phyloP scores from a whole-genome alignment of 2,329 filamentous ascomycete genomes.

The Drechslerella coelobrocha region DNA sequence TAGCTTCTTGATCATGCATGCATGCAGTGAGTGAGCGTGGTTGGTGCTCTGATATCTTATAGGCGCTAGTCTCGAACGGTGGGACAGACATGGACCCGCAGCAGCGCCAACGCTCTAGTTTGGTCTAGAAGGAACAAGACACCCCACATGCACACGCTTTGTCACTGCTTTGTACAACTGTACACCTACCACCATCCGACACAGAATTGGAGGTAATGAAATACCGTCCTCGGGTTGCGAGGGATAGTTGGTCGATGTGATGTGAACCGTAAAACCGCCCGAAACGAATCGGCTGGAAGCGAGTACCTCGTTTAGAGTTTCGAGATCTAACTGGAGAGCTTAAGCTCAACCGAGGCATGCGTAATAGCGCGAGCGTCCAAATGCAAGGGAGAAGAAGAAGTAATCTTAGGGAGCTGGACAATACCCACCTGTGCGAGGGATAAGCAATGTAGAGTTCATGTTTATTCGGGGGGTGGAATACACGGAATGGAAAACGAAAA shows the following conservation, averaged over 20 bases:
- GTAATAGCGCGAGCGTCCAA: too few relatives aligned
- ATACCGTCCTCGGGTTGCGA: background rate
- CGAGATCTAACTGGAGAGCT: too few relatives aligned
- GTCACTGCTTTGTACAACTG: background rate
- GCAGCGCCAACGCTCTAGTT: background rate
- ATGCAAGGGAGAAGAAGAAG: too few relatives aligned
- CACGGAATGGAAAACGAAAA: conserved; percentile 18
- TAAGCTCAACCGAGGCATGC: too few relatives aligned
- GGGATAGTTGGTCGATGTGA: too few relatives aligned
- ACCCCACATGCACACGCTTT: background rate
- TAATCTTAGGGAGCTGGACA: too few relatives aligned
- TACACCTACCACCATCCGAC: background rate
- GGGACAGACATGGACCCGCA: background rate
- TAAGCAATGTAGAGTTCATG: background rate
- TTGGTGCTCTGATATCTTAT: background rate
- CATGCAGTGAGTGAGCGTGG: background rate
- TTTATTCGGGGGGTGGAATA: background rate
- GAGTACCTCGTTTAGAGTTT: too few relatives aligned
- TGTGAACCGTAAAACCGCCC: too few relatives aligned
- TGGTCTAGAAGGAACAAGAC: background rate
- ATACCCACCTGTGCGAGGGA: background rate
- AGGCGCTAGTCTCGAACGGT: background rate
- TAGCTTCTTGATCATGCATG: background rate
- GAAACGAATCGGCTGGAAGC: too few relatives aligned
- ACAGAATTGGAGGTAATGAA: background rate